Evolutionary conservation across 2,329 filamentous ascomycete genomes (phyloP).

Genomic region (Colletotrichum sp.): DNA sequence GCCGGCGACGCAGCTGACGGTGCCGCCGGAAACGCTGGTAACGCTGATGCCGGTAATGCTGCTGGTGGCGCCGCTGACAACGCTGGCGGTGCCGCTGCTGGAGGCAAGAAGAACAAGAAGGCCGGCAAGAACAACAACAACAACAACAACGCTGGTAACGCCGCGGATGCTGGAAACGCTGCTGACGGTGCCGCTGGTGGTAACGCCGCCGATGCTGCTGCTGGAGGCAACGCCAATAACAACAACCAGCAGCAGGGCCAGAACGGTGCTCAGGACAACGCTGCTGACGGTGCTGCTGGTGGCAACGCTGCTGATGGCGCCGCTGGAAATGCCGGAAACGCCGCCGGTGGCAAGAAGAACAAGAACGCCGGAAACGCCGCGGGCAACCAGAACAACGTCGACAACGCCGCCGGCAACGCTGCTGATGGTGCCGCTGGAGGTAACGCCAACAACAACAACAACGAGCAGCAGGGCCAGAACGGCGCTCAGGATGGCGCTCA

Average conservation of each 20-base stretch:
- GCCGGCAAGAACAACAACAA: background rate
- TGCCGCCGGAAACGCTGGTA: background rate
- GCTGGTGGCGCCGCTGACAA: background rate
- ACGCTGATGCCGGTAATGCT: background rate
- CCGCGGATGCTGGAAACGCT: background rate
- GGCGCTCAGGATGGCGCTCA: background rate
- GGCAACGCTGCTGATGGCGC: background rate
- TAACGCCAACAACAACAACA: background rate
- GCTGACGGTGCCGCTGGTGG: background rate
- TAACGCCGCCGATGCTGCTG: background rate
- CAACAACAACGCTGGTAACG: background rate
- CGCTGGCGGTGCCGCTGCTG: background rate
- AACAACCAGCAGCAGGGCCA: background rate
- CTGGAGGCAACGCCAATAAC: background rate
- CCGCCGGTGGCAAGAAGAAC: background rate
- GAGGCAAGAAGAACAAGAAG: background rate
- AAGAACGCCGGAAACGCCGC: background rate
- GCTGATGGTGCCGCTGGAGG: background rate
- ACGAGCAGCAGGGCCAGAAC: background rate
- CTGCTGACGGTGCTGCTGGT: background rate
- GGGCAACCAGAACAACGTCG: background rate
- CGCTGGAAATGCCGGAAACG: background rate
- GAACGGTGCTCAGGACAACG: background rate
- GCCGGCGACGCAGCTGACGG: background rate
- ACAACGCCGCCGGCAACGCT: background rate